Conservation (phyloP, 257 asterid species). For the Paraleonurus japonicus region DNA sequence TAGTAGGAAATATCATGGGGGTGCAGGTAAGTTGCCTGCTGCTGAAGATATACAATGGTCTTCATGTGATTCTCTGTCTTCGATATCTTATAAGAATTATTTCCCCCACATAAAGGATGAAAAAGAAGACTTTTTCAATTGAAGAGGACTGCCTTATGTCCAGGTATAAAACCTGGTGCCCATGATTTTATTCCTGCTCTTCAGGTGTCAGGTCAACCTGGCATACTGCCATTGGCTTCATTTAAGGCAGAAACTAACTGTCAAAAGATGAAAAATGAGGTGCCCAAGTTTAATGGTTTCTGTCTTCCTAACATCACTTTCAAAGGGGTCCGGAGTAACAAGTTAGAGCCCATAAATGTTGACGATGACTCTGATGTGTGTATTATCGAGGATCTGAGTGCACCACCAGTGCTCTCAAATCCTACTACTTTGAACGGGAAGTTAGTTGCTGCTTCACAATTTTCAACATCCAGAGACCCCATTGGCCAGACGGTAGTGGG, state of each 20-base stretch:
- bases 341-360: conserved; percentile 27
- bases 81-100: conserved; percentile 28
- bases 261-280: conserved; percentile 29
- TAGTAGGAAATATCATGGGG: conserved; percentile 30
- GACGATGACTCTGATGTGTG: conserved; percentile 64
- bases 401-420: conserved; percentile 40
- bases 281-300: conserved; percentile 24
- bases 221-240: conserved; percentile 31
- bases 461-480: conserved; percentile 34
- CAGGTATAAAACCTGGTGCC: conserved; percentile 27
- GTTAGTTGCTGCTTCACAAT: conserved; percentile 32
- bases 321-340: conserved; percentile 37
- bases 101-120: conserved; percentile 34
- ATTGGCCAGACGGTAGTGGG: conserved; percentile 34
- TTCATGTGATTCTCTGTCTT: conserved; percentile 27
- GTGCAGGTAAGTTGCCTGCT: conserved; percentile 26
- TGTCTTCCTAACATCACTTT: conserved; percentile 27
- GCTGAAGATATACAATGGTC: conserved; percentile 32
- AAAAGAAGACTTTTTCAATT: conserved; percentile 28
- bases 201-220: conserved; percentile 31
- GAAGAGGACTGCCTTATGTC: conserved; percentile 27
- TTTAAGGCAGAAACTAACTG: conserved; percentile 30
- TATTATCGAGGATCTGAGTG: conserved; percentile 70
- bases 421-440: conserved; percentile 37
- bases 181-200: conserved; percentile 23